Evolutionary conservation across 208 protist genomes (phyloP).

Genomic region (Crithidia sp.): DNA sequence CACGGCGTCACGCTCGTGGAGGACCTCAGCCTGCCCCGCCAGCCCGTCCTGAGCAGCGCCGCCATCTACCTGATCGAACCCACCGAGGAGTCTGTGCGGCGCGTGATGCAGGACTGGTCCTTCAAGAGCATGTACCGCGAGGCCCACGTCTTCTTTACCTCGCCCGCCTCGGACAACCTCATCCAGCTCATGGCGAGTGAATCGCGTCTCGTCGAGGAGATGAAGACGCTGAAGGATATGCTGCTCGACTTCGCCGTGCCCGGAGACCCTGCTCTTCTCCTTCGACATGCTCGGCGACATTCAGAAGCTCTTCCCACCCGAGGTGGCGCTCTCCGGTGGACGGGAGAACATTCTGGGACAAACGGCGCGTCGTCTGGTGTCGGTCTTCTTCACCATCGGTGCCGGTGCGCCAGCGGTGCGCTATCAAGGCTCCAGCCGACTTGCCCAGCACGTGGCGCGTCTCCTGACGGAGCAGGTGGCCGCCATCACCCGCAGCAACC

Average conservation of each 20-base stretch:
- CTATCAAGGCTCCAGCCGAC: conserved; percentile 61
- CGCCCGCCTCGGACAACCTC: conserved; percentile 37
- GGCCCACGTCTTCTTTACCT: conserved; percentile 79
- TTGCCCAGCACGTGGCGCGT: conserved; percentile 50
- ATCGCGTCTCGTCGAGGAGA: conserved; percentile 41
- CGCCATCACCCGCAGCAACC: conserved; percentile 28
- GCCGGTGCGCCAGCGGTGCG: conserved; percentile 63
- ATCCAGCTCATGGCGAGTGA: conserved; percentile 55
- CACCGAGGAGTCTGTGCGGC: conserved; percentile 47
- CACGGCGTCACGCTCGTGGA: conserved; percentile 82
- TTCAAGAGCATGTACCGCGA: conserved; percentile 64
- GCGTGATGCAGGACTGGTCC: conserved; percentile 72
- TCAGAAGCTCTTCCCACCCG: conserved; percentile 49
- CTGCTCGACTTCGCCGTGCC: conserved; percentile 68
- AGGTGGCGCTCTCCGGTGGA: conserved; percentile 35
- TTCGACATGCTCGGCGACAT: conserved; percentile 64
- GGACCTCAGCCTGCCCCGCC: conserved; percentile 57
- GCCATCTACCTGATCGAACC: conserved; percentile 77
- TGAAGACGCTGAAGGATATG: conserved; percentile 69
- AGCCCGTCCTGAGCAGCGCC: conserved; percentile 69
- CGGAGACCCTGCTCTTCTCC: conserved; percentile 74
- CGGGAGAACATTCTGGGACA: conserved; percentile 51
- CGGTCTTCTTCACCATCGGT: conserved; percentile 68
- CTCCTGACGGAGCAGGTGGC: conserved; percentile 51
- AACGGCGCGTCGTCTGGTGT: conserved; percentile 53